These are phyloP conservation scores for Vanrija humicola DNA, from an alignment of 1,284 basidiomycete genomes.

Conservation along the genomic window DNA sequence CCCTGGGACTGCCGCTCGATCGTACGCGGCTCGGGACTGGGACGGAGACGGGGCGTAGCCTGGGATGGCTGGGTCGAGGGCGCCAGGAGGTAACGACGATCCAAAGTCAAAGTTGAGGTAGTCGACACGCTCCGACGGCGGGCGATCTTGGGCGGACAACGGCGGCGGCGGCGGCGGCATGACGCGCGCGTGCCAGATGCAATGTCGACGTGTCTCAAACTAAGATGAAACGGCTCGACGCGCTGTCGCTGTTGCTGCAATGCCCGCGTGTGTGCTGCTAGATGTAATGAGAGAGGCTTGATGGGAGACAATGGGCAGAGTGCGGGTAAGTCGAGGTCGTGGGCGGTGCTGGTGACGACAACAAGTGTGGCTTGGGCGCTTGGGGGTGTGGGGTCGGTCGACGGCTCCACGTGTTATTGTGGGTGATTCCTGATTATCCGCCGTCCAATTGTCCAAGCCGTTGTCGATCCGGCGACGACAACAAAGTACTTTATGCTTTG, in stretches of 20 bases:
- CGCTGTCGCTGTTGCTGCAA: no score
- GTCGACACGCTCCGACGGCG: background rate
- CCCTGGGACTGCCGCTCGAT: no score
- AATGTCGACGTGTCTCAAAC: background rate
- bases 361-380: no score
- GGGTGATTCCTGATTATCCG: no score
- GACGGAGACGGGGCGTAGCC: background rate
- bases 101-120: slow-evolving; percentile 6
- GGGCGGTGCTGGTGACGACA: background rate
- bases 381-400: no score
- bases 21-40: no score
- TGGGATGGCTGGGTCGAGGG: background rate
- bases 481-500: no score
- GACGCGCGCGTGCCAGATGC: background rate
- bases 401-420: no score
- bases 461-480: no score
- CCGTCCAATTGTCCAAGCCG: no score
- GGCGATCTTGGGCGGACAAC: background rate
- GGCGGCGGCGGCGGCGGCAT: background rate
- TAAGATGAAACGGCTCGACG: no score
- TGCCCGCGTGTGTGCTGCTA: background rate
- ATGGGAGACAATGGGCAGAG: background rate
- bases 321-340: background rate
- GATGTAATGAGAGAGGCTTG: background rate
- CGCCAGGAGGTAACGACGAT: slow-evolving; percentile 8